Conservation (phyloP, 164 flowering plant species). For the Chimonanthus praecox region DNA sequence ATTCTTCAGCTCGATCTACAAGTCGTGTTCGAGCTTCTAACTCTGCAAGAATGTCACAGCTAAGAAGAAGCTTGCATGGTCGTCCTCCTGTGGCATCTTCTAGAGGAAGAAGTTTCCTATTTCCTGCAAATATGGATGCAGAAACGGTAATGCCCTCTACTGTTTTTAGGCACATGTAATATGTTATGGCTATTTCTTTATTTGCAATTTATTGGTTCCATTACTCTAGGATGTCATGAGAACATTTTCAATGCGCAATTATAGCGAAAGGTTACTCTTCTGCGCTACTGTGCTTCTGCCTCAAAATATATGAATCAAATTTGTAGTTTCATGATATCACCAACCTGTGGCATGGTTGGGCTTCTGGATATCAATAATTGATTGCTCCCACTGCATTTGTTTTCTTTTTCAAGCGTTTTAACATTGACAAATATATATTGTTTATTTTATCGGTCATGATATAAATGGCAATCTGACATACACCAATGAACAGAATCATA, state of each 20-base stretch:
- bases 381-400: no score
- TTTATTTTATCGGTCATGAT: no score
- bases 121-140: constrained; percentile 66
- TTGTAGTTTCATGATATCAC: not conserved
- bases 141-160: constrained; percentile 52
- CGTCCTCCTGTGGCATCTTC: constrained; percentile 31
- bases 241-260: not conserved
- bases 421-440: no score
- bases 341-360: not conserved
- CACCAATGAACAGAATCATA: no score
- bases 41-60: constrained; percentile 41
- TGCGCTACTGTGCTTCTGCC: not conserved
- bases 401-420: no score
- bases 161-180: not conserved
- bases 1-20: constrained; percentile 36
- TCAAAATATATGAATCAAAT: not conserved
- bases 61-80: constrained; percentile 33
- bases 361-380: no score
- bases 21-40: constrained; percentile 32
- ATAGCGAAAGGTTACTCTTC: not conserved
- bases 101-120: constrained; percentile 29
- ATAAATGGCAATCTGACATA: no score
- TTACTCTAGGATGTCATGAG: not conserved
- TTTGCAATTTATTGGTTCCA: no score
- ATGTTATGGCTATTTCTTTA: no score